phyloP scores from a whole-genome alignment of 768 basidiomycete genomes.

The Suillus variegatus region DNA sequence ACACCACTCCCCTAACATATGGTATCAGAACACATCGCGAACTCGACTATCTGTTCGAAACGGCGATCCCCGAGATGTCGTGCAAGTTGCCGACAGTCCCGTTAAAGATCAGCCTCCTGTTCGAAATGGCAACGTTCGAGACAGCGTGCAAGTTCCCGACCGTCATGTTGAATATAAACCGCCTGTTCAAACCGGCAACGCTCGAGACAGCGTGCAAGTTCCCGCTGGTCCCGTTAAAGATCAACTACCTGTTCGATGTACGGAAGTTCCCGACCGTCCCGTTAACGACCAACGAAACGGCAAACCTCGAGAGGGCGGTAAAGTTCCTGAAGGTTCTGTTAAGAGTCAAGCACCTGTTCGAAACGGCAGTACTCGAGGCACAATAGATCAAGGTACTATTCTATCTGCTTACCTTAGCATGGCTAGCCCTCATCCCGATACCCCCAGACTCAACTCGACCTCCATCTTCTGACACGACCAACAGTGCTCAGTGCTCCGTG shows the following conservation, averaged over 20 bases:
- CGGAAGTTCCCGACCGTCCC: neutral
- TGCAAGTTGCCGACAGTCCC: neutral
- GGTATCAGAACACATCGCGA: neutral
- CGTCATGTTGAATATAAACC: neutral
- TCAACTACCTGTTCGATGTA: neutral
- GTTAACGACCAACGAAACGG: neutral
- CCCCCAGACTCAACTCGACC: neutral
- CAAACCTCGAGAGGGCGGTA: neutral
- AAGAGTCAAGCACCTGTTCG: neutral
- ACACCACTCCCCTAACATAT: neutral
- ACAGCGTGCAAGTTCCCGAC: neutral
- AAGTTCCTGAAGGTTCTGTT: neutral
- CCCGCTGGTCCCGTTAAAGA: neutral
- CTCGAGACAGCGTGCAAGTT: neutral
- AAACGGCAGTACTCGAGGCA: neutral
- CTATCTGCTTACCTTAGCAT: neutral
- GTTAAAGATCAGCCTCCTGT: neutral
- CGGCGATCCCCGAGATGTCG: neutral
- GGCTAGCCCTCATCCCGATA: neutral
- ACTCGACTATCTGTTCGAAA: neutral
- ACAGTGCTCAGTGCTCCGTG: neutral
- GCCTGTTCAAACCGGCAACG: neutral
- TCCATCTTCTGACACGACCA: neutral
- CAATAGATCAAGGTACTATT: neutral
- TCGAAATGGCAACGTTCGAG: neutral